Conservation (phyloP, 169 alveolate genomes). For the Cryptosporidium parvum region DNA sequence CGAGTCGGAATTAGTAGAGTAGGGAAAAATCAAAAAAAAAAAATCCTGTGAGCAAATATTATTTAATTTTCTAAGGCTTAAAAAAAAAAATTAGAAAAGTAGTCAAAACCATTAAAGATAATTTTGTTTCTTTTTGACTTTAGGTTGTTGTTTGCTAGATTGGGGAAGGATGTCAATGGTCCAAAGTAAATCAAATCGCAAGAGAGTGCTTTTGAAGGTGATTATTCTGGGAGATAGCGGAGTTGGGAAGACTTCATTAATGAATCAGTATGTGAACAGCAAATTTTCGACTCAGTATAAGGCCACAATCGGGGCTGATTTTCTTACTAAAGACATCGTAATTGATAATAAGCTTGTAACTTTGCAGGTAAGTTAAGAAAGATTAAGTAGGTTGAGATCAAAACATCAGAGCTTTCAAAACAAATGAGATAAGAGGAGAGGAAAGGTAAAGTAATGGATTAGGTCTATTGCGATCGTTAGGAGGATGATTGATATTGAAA, state of each 20-base stretch:
- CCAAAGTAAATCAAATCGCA: conserved; percentile 79
- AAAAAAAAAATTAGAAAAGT: conserved; percentile 29
- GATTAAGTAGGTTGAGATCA: neutral
- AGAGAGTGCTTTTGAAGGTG: conserved; percentile 93
- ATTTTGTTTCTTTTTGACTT: conserved; percentile 14
- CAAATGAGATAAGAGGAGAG: neutral
- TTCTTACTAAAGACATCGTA: conserved; percentile 95
- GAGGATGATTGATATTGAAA: neutral
- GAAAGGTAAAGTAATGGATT: neutral
- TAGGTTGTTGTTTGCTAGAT: conserved; percentile 4
- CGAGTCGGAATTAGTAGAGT: conserved; percentile 68
- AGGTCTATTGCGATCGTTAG: neutral
- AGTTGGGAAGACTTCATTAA: conserved; percentile 98
- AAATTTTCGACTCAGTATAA: conserved; percentile 95
- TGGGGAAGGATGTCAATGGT: conserved; percentile 21
- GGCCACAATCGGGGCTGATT: conserved; percentile 99
- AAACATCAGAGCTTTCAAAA: neutral
- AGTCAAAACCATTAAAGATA: neutral
- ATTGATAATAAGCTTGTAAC: conserved; percentile 96
- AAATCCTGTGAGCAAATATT: conserved; percentile 22
- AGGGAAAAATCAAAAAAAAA: conserved; percentile 1
- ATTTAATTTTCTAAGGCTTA: conserved; percentile 39
- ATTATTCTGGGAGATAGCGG: conserved; percentile 99
- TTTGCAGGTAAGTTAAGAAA: conserved; percentile 88
- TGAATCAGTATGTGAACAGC: conserved; percentile 97